Evolutionary conservation across 345 rosid genomes (phyloP).

Genomic region (Syzygium aqueum): DNA sequence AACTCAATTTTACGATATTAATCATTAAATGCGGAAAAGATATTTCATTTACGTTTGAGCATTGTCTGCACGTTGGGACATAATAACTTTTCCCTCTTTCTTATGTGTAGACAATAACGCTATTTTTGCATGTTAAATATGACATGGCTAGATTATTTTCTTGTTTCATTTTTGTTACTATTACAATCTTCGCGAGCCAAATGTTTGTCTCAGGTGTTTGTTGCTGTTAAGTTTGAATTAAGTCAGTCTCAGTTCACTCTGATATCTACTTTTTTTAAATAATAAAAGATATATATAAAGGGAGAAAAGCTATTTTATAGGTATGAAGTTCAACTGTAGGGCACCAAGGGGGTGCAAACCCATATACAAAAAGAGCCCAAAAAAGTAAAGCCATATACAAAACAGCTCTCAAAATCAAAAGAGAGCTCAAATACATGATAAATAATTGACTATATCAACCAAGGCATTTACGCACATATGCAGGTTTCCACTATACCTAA

Average conservation of each 20-base stretch:
- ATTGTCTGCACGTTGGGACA: background rate
- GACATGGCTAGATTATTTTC: background rate
- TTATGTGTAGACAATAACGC: background rate
- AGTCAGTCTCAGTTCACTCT: background rate
- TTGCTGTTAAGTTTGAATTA: background rate
- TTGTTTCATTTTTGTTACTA: background rate
- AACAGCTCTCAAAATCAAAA: background rate
- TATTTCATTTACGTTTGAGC: background rate
- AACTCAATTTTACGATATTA: background rate
- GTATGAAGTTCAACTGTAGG: background rate
- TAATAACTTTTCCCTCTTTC: background rate
- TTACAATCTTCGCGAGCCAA: background rate
- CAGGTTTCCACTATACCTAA: background rate
- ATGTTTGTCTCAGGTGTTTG: background rate
- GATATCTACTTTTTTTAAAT: background rate
- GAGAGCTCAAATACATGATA: background rate
- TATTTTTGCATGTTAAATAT: background rate
- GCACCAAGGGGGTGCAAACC: background rate
- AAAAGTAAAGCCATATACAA: background rate
- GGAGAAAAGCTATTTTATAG: background rate
- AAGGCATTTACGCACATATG: background rate
- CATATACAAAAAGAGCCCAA: background rate
- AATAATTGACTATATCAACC: background rate
- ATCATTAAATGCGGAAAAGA: background rate
- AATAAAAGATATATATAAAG: background rate